These are phyloP conservation scores for Lactuca saligna DNA, from an alignment of 129 eudicot genomes.

Conservation along the genomic window DNA sequence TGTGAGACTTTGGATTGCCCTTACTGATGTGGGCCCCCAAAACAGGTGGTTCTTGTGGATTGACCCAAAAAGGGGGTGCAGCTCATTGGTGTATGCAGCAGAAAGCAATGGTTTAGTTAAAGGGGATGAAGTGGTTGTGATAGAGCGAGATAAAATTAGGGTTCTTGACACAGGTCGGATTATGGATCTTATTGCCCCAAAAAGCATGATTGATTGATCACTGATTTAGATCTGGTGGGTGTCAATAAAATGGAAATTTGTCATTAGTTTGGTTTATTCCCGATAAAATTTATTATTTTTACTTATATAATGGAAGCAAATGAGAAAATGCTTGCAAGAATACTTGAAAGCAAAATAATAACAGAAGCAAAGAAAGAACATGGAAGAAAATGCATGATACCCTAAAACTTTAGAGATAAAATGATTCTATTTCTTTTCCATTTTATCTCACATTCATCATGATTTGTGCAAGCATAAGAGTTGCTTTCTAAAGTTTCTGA, in stretches of 20 bases:
- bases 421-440: too few relatives aligned
- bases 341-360: too few relatives aligned
- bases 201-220: slow-evolving; percentile 46
- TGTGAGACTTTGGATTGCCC: slow-evolving; percentile 60
- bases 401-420: too few relatives aligned
- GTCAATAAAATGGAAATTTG: background rate
- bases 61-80: slow-evolving; percentile 32
- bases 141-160: slow-evolving; percentile 33
- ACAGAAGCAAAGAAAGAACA: too few relatives aligned
- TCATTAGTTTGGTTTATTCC: background rate
- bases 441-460: too few relatives aligned
- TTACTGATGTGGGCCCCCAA: slow-evolving; percentile 45
- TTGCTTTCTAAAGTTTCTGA: too few relatives aligned
- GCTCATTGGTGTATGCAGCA: slow-evolving; percentile 30
- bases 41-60: slow-evolving; percentile 32
- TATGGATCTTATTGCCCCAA: slow-evolving; percentile 68
- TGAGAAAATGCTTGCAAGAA: too few relatives aligned
- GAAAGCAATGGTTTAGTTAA: slow-evolving; percentile 30
- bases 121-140: slow-evolving; percentile 30
- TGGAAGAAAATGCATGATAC: too few relatives aligned
- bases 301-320: background rate
- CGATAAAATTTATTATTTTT: too few relatives aligned
- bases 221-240: slow-evolving; percentile 1
- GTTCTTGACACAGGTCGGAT: slow-evolving; percentile 65
- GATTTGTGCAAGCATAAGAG: too few relatives aligned